phyloP scores from a whole-genome alignment of 1,284 basidiomycete genomes.

The Pseudozyma hubeiensis region DNA sequence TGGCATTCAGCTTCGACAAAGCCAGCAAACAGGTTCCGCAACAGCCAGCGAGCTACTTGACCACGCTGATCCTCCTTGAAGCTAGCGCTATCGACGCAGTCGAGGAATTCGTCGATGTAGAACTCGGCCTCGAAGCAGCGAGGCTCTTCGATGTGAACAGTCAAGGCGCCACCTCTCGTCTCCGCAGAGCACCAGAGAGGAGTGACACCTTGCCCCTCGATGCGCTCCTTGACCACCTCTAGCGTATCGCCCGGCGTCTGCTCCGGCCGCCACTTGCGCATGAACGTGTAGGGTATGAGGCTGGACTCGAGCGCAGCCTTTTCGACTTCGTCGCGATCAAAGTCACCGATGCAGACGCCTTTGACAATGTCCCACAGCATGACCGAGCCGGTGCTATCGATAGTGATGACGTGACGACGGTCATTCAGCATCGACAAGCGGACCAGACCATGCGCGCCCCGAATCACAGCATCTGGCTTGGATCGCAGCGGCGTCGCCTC shows the following conservation, averaged over 20 bases:
- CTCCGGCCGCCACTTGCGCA: slow-evolving; percentile 49
- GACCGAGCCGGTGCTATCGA: slow-evolving; percentile 85
- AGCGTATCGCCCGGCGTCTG: slow-evolving; percentile 75
- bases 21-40: slow-evolving; percentile 66
- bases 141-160: slow-evolving; percentile 84
- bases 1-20: slow-evolving; percentile 59
- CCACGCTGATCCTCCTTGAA: slow-evolving; percentile 77
- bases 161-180: slow-evolving; percentile 87
- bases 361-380: slow-evolving; percentile 92
- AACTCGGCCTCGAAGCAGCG: slow-evolving; percentile 92
- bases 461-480: slow-evolving; percentile 78
- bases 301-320: slow-evolving; percentile 38
- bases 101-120: slow-evolving; percentile 84
- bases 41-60: slow-evolving; percentile 62
- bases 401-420: slow-evolving; percentile 87
- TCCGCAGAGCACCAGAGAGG: slow-evolving; percentile 88
- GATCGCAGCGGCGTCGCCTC: slow-evolving; percentile 79
- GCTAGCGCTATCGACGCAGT: slow-evolving; percentile 52
- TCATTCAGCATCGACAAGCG: slow-evolving; percentile 87
- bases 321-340: slow-evolving; percentile 78
- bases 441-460: slow-evolving; percentile 84
- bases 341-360: slow-evolving; percentile 80
- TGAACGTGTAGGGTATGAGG: slow-evolving; percentile 24
- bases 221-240: slow-evolving; percentile 84
- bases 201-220: slow-evolving; percentile 91